Evolutionary conservation across 1,139 yeast species (phyloP).

Genomic region (Saccharomycopsis phalli): DNA sequence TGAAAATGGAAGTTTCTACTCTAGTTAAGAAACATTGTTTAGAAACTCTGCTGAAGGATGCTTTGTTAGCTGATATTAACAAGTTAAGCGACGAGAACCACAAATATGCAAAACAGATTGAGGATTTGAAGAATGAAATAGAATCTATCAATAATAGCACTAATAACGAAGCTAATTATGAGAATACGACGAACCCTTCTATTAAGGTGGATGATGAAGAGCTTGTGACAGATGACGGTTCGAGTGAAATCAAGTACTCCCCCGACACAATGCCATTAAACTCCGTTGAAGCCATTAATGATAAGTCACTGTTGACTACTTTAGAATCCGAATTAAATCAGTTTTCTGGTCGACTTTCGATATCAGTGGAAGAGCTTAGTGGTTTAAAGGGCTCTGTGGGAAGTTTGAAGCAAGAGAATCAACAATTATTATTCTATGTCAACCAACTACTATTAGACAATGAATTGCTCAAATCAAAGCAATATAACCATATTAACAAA

Average conservation of each 20-base stretch:
- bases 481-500: too few relatives aligned
- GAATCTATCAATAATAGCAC: too few relatives aligned
- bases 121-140: conserved; percentile 8
- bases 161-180: too few relatives aligned
- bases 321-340: neutral
- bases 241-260: neutral
- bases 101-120: neutral
- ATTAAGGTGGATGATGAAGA: neutral
- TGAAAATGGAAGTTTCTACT: neutral
- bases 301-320: too few relatives aligned
- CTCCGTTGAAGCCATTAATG: neutral
- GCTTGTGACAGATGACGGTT: neutral
- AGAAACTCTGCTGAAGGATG: conserved; percentile 8
- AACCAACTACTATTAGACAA: conserved; percentile 15
- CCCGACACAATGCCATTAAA: neutral
- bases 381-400: too few relatives aligned
- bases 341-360: too few relatives aligned
- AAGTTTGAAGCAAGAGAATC: conserved; percentile 15
- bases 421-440: conserved; percentile 12
- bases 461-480: conserved; percentile 5
- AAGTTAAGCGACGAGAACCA: conserved; percentile 9
- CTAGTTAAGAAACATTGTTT: conserved; percentile 3
- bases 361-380: too few relatives aligned
- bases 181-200: neutral
- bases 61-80: conserved; percentile 11